Percentiles rank a stretch among this genome's conserved stretches.
These are phyloP conservation scores for Kodamaea sagamina DNA, from an alignment of 805 yeast species.

Conservation along the genomic window DNA sequence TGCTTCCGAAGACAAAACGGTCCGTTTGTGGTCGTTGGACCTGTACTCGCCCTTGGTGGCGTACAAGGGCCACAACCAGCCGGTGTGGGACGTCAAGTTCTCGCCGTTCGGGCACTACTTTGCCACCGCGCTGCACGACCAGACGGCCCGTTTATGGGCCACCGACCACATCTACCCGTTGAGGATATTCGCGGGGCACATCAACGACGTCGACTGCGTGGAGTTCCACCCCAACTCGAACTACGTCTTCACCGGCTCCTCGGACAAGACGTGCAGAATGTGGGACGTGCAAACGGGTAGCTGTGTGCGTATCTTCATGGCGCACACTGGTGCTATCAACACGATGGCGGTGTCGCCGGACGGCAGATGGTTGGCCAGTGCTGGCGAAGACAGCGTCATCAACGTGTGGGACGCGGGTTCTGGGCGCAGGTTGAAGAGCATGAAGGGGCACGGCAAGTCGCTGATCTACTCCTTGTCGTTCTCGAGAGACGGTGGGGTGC, in stretches of 20 bases:
- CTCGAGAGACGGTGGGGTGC: conserved; percentile 82
- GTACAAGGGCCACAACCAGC: conserved; percentile 95
- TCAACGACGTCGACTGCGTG: conserved; percentile 93
- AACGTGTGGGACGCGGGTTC: conserved; percentile 93
- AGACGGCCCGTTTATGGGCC: conserved; percentile 96
- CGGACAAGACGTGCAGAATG: conserved; percentile 95
- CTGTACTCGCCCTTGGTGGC: conserved; percentile 85
- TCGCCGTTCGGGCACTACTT: conserved; percentile 96
- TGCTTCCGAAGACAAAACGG: conserved; percentile 89
- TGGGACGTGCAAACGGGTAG: conserved; percentile 94
- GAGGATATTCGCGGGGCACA: conserved; percentile 95
- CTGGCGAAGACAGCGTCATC: conserved; percentile 88
- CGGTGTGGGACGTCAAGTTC: conserved; percentile 96
- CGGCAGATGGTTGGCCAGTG: conserved; percentile 94
- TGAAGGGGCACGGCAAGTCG: conserved; percentile 93
- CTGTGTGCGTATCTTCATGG: conserved; percentile 88
- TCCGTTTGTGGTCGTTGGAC: conserved; percentile 90
- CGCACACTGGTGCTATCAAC: conserved; percentile 88
- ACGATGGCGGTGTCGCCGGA: conserved; percentile 90
- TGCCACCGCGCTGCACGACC: conserved; percentile 97
- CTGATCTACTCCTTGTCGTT: conserved; percentile 83
- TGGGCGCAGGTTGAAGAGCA: conserved; percentile 82
- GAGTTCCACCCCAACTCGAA: conserved; percentile 96
- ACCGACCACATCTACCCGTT: conserved; percentile 97
- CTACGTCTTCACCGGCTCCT: conserved; percentile 91